phyloP scores from a whole-genome alignment of 768 basidiomycete genomes.

The Lentinula aciculospora region DNA sequence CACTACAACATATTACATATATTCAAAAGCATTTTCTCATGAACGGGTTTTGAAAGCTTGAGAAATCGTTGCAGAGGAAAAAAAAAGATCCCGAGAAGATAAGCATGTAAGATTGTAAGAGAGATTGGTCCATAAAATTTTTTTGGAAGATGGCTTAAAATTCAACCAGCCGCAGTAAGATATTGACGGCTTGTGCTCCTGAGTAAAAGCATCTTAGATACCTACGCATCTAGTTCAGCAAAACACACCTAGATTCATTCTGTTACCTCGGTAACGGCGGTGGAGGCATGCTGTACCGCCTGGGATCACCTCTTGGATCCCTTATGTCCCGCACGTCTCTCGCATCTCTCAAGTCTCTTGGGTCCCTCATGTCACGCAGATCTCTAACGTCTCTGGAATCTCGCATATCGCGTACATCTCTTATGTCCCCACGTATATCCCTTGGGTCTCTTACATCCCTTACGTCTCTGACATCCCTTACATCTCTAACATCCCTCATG shows the following conservation, averaged over 20 bases:
- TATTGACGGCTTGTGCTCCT: too few species aligned
- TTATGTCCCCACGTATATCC: background rate
- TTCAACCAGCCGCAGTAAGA: too few species aligned
- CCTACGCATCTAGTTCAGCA: too few species aligned
- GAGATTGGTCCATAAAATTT: too few species aligned
- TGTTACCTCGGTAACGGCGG: background rate
- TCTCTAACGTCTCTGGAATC: background rate
- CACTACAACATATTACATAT: too few species aligned
- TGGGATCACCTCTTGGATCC: background rate
- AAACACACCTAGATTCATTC: background rate
- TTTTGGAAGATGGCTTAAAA: too few species aligned
- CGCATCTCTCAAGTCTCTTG: background rate
- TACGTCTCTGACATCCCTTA: background rate
- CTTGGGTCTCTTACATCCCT: background rate
- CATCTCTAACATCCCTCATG: background rate
- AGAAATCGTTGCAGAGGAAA: too few species aligned
- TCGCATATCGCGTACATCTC: background rate
- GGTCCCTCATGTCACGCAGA: background rate
- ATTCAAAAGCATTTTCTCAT: too few species aligned
- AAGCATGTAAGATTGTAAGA: too few species aligned
- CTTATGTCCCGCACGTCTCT: background rate
- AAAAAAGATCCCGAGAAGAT: too few species aligned
- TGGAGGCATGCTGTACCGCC: constrained; percentile 1
- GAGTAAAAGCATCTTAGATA: background rate
- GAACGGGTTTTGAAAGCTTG: too few species aligned